These are phyloP conservation scores for Tanozyma kutaoensis DNA, from an alignment of 805 yeast species.

Conservation along the genomic window DNA sequence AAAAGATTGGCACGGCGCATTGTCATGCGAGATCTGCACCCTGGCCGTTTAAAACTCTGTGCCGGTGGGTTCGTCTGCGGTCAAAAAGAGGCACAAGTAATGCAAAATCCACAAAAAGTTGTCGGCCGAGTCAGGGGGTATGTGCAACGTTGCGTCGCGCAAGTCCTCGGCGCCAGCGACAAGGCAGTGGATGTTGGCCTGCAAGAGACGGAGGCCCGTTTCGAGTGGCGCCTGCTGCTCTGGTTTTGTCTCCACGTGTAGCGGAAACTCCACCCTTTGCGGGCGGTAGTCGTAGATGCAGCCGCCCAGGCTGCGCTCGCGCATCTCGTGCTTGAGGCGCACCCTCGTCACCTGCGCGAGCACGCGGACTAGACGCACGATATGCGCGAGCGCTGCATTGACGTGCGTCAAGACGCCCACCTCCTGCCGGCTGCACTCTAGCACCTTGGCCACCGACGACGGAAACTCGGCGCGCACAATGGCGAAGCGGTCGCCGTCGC, in stretches of 20 bases:
- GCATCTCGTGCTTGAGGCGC: slow-evolving; percentile 15
- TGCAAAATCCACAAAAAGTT: slow-evolving; percentile 28
- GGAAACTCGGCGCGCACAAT: slow-evolving; percentile 25
- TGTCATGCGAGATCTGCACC: too few species aligned
- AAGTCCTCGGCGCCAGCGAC: slow-evolving; percentile 9
- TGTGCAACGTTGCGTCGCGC: slow-evolving; percentile 6
- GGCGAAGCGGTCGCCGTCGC: slow-evolving; percentile 11
- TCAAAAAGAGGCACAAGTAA: slow-evolving; percentile 19
- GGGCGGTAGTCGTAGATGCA: slow-evolving; percentile 12
- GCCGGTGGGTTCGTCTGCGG: too few species aligned
- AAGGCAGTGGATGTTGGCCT: slow-evolving; percentile 15
- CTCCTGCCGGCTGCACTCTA: not conserved
- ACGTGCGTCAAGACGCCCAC: slow-evolving; percentile 4
- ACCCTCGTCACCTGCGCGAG: slow-evolving; percentile 14
- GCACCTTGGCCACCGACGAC: slow-evolving; percentile 7
- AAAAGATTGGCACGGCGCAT: too few species aligned
- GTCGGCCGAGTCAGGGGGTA: slow-evolving; percentile 26
- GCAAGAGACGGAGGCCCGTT: slow-evolving; percentile 16
- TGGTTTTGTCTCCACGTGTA: slow-evolving; percentile 1
- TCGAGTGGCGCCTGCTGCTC: slow-evolving; percentile 15
- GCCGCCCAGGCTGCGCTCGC: slow-evolving; percentile 9
- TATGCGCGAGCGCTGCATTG: slow-evolving; percentile 18
- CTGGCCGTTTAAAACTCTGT: too few species aligned
- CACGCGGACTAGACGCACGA: slow-evolving; percentile 12
- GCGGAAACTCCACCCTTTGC: slow-evolving; percentile 8